These are phyloP conservation scores for Pholiota molesta DNA, from an alignment of 768 basidiomycete genomes.

Conservation along the genomic window DNA sequence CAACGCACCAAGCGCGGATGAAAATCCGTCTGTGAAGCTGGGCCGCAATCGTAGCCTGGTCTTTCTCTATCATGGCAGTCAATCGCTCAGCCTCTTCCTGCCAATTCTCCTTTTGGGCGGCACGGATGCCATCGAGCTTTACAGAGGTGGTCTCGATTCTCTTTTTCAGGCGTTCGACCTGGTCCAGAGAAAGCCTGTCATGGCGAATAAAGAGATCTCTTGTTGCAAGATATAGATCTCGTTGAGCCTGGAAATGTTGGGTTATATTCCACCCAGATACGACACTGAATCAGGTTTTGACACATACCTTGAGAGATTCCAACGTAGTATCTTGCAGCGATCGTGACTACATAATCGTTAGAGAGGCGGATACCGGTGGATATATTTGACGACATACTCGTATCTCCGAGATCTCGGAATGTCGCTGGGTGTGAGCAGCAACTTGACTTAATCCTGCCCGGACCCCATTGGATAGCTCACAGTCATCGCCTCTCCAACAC, in stretches of 20 bases:
- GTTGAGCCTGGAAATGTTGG: slow-evolving; percentile 37
- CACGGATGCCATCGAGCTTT: slow-evolving; percentile 77
- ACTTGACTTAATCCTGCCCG: slow-evolving; percentile 70
- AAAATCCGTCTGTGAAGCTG: slow-evolving; percentile 82
- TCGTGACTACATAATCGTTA: slow-evolving; percentile 51
- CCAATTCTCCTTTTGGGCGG: slow-evolving; percentile 80
- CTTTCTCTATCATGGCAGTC: slow-evolving; percentile 74
- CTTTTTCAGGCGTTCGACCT: slow-evolving; percentile 86
- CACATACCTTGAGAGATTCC: slow-evolving; percentile 72
- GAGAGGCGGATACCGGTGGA: slow-evolving; percentile 3
- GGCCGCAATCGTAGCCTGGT: slow-evolving; percentile 78
- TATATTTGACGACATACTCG: slow-evolving; percentile 51
- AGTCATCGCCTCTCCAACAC: slow-evolving; percentile 86
- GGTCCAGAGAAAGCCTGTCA: slow-evolving; percentile 87
- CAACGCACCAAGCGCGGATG: slow-evolving; percentile 78
- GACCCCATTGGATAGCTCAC: slow-evolving; percentile 80
- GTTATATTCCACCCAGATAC: not conserved
- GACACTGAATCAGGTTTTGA: not conserved
- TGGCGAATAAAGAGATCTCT: slow-evolving; percentile 86
- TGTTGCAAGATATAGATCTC: slow-evolving; percentile 86
- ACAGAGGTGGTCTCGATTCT: slow-evolving; percentile 75
- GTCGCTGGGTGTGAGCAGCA: slow-evolving; percentile 66
- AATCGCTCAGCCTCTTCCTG: slow-evolving; percentile 83
- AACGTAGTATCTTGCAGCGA: slow-evolving; percentile 66
- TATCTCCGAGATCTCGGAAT: slow-evolving; percentile 74